Evolutionary conservation across 2,329 filamentous ascomycete genomes (phyloP), one percentile per base, ranked within the genome.

Genomic region (Acarospora socialis): DNA sequence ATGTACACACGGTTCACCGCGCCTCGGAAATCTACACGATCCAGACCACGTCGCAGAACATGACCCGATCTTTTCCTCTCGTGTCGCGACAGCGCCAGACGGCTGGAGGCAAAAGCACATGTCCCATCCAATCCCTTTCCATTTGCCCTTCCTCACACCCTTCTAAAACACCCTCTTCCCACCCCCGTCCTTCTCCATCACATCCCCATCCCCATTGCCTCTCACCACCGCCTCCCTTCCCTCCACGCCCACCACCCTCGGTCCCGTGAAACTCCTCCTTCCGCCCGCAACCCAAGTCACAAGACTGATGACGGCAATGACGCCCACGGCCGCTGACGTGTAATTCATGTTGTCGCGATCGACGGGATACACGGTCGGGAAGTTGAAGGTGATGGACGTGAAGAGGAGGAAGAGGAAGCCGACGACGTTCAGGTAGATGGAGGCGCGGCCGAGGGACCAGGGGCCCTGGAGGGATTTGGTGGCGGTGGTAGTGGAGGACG

Each of bases 291-390:
- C 36, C 68, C 66, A 71, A 2, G 63, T 70, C 3, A 63, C 43
- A 2, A 56, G 24, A 10, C 59, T 63, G 12, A 73, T 53, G 4
- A 69, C 37, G 46, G 62, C 67, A 22, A 71, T 63, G 2, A 66
- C 53, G 0, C 67, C 68, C 18, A 70, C 61, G 0, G 68, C 68
- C 1, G 68, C 68, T 14, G 58, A 63, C 0, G 65, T 70, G 40
- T 70, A 71, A 36, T 70, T 73, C 68, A 72, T 73, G 21, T 66
- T 68, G 16, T 66, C 57, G 20, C 55, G 55, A 1, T 52, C 56
- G n/a, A 73, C 65, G 0, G 68, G 69, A 5, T 48, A 57, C 0
- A 57, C 44, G 1, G 55, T 60, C 0, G 69, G 68, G 34, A 72
- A 66, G 35, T 70, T 72, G 45, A 71, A 70, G 0, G 66, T 66